A percentile compares a stretch with the other conserved stretches of the same genome.
These are phyloP conservation scores for Globisporangium middletonii DNA, from an alignment of 352 stramenopile species.

Conservation along the genomic window DNA sequence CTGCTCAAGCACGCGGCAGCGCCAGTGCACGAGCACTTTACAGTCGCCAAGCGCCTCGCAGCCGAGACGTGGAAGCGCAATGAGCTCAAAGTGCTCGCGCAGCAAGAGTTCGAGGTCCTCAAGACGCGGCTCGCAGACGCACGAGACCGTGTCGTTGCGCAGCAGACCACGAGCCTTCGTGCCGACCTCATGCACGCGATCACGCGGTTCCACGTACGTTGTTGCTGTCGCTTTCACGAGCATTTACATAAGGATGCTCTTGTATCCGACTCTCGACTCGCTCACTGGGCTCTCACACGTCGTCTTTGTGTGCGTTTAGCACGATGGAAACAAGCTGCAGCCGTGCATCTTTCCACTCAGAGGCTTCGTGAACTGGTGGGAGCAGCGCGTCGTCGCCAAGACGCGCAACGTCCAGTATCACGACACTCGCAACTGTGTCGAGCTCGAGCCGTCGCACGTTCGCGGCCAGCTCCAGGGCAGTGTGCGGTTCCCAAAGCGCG, in stretches of 20 bases:
- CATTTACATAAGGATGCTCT: not conserved
- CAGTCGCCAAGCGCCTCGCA: conserved; percentile 34
- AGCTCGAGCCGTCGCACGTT: conserved; percentile 14
- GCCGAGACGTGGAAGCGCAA: conserved; percentile 62
- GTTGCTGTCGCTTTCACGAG: too few relatives aligned
- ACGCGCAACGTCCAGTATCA: conserved; percentile 27
- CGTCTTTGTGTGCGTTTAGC: conserved; percentile 11
- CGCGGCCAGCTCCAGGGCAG: conserved; percentile 23
- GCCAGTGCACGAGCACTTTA: conserved; percentile 53
- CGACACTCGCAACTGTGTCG: conserved; percentile 16
- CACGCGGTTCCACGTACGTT: conserved; percentile 42
- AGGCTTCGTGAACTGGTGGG: conserved; percentile 65
- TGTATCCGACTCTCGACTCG: too few relatives aligned
- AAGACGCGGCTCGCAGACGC: conserved; percentile 47
- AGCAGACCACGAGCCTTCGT: conserved; percentile 35
- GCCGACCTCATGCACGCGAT: conserved; percentile 37
- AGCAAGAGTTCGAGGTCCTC: conserved; percentile 52
- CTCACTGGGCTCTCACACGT: too few relatives aligned
- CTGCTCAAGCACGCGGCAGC: conserved; percentile 42
- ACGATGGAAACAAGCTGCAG: conserved; percentile 40
- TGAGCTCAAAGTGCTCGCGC: conserved; percentile 34
- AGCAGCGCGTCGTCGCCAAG: conserved; percentile 27
- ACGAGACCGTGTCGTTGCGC: conserved; percentile 44
- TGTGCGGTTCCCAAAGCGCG: conserved; percentile 48
- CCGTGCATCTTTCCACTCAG: conserved; percentile 57